These are phyloP conservation scores for Aegilops umbellulata DNA, from an alignment of 176 grass and related monocot genomes.

Conservation along the genomic window DNA sequence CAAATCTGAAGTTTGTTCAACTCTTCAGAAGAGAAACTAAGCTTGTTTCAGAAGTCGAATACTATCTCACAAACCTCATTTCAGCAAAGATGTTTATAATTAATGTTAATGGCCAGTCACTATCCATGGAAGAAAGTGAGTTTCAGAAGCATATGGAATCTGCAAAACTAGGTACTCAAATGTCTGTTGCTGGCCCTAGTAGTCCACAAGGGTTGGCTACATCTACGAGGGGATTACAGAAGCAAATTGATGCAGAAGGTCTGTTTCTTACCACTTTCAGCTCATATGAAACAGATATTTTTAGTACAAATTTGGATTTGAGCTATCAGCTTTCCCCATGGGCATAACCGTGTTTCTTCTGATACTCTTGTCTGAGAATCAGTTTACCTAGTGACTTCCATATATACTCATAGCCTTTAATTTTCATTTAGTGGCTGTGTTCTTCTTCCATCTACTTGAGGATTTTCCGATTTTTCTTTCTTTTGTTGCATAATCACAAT, in stretches of 20 bases:
- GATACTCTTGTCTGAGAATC: not conserved
- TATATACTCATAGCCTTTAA: not conserved
- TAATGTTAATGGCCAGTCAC: conserved; percentile 57
- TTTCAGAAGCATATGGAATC: conserved; percentile 74
- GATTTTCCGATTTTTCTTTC: not conserved
- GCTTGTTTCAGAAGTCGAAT: conserved; percentile 94
- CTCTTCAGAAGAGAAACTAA: conserved; percentile 82
- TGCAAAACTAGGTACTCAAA: conserved; percentile 53
- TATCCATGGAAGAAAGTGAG: conserved; percentile 79
- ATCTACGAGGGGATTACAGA: conserved; percentile 1
- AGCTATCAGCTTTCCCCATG: not conserved
- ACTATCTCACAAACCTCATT: conserved; percentile 88
- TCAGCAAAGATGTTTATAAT: conserved; percentile 87
- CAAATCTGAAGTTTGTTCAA: conserved; percentile 89
- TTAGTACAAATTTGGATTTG: not conserved
- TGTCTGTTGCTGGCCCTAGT: conserved; percentile 38
- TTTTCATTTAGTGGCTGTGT: not conserved
- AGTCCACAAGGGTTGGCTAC: conserved; percentile 22
- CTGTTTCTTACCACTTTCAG: not conserved
- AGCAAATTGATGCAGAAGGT: conserved; percentile 49
- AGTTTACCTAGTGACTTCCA: not conserved
- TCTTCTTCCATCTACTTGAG: not conserved
- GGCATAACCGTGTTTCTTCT: not conserved
- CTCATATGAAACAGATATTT: conserved; percentile 9
- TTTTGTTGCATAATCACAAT: not conserved